phyloP scores from a whole-genome alignment of 805 yeast species.

The Ogataea corticis region DNA sequence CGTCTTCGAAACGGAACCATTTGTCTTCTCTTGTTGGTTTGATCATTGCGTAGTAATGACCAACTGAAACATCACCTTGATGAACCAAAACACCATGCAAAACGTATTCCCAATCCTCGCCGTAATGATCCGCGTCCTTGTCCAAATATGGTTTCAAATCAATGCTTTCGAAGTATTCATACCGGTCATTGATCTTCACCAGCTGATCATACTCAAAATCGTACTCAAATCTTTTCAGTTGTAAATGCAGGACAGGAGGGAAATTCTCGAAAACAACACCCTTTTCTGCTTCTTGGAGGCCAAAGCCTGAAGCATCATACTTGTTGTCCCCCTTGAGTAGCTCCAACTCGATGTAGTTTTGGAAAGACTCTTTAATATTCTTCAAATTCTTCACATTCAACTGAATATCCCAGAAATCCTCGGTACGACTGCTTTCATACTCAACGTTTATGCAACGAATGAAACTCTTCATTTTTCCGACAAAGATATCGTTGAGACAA shows the following conservation, averaged over 20 bases:
- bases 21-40: slow-evolving; percentile 68
- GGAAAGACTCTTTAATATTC: slow-evolving; percentile 72
- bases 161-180: slow-evolving; percentile 82
- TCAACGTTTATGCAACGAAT: slow-evolving; percentile 91
- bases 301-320: slow-evolving; percentile 86
- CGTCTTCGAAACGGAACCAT: slow-evolving; percentile 96
- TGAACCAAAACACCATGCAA: slow-evolving; percentile 95
- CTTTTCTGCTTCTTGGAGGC: slow-evolving; percentile 93
- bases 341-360: slow-evolving; percentile 86
- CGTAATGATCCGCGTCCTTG: slow-evolving; percentile 44
- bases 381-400: slow-evolving; percentile 84
- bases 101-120: slow-evolving; percentile 73
- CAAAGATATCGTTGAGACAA: slow-evolving; percentile 77
- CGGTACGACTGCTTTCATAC: slow-evolving; percentile 86
- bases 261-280: slow-evolving; percentile 90
- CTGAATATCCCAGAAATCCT: slow-evolving; percentile 98
- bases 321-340: slow-evolving; percentile 92
- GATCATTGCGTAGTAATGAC: slow-evolving; percentile 94
- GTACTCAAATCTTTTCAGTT: slow-evolving; percentile 90
- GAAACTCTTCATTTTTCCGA: slow-evolving; percentile 94
- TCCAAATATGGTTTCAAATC: slow-evolving; percentile 81
- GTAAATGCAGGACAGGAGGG: slow-evolving; percentile 92
- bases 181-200: slow-evolving; percentile 88
- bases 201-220: slow-evolving; percentile 86
- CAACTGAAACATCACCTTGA: slow-evolving; percentile 92